Conservation (phyloP, 176 grass and related monocot genomes). For the Oryza officinalis region DNA sequence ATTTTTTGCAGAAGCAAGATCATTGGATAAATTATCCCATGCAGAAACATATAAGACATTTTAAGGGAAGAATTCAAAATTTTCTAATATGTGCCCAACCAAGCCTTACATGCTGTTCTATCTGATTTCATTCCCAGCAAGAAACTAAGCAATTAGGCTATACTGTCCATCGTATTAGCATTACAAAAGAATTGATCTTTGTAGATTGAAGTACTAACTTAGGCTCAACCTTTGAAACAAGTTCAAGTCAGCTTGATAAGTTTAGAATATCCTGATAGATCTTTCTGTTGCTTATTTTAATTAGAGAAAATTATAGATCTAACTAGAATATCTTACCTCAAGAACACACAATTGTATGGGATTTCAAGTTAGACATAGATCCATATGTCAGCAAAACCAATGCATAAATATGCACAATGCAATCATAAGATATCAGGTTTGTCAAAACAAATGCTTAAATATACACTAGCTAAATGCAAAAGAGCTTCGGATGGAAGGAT, state of each 20-base stretch:
- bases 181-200: background rate
- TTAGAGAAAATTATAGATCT: background rate
- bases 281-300: background rate
- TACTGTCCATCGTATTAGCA: background rate
- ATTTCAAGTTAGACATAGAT: conserved; percentile 30
- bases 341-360: conserved; percentile 29
- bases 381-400: conserved; percentile 43
- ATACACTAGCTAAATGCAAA: background rate
- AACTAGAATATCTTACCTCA: background rate
- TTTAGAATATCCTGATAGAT: background rate
- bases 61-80: background rate
- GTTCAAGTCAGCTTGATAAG: no score
- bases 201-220: no score
- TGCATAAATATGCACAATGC: background rate
- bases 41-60: background rate
- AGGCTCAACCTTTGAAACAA: no score
- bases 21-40: background rate
- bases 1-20: background rate
- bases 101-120: background rate
- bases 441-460: conserved; percentile 28
- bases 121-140: background rate
- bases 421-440: conserved; percentile 27
- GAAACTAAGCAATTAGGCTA: background rate
- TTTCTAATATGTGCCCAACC: background rate
- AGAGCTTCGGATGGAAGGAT: conserved; percentile 29